A percentile compares a stretch with the other conserved stretches of the same genome.
These are phyloP conservation scores for Exserohilum rostratum DNA, from an alignment of 2,329 filamentous ascomycete species.

Conservation along the genomic window DNA sequence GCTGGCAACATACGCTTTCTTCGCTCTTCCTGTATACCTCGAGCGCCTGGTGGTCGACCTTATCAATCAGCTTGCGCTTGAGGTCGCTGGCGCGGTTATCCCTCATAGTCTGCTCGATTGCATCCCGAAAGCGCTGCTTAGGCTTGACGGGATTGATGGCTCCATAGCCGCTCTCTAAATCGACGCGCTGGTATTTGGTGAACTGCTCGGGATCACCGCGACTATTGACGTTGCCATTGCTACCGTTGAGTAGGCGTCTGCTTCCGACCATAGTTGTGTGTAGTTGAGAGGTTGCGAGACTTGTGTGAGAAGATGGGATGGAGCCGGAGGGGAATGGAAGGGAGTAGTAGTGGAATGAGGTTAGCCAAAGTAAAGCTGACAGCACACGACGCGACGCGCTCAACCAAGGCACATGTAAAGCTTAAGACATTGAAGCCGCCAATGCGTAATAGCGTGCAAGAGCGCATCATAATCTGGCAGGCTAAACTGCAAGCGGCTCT, in stretches of 20 bases:
- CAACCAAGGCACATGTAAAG: slow-evolving; percentile 8
- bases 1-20: slow-evolving; percentile 49
- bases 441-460: slow-evolving; percentile 10
- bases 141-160: slow-evolving; percentile 21
- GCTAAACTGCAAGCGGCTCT: slow-evolving; percentile 11
- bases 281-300: not conserved
- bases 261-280: slow-evolving; percentile 31
- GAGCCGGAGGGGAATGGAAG: not conserved
- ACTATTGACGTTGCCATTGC: slow-evolving; percentile 12
- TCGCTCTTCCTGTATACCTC: slow-evolving; percentile 59
- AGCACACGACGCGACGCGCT: slow-evolving; percentile 9
- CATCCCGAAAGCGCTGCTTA: slow-evolving; percentile 54
- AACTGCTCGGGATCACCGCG: slow-evolving; percentile 14
- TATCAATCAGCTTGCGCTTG: slow-evolving; percentile 57
- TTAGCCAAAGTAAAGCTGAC: not conserved
- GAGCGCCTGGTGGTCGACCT: slow-evolving; percentile 54
- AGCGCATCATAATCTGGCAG: slow-evolving; percentile 20
- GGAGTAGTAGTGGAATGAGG: not conserved
- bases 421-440: not conserved
- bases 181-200: slow-evolving; percentile 25
- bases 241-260: slow-evolving; percentile 22
- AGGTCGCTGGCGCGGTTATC: slow-evolving; percentile 54
- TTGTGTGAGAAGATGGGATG: not conserved
- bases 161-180: slow-evolving; percentile 41
- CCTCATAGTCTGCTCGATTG: slow-evolving; percentile 54